Base-by-base conservation (phyloP, 73 alveolate genomes). In the Tetrahymena thermophila region DNA sequence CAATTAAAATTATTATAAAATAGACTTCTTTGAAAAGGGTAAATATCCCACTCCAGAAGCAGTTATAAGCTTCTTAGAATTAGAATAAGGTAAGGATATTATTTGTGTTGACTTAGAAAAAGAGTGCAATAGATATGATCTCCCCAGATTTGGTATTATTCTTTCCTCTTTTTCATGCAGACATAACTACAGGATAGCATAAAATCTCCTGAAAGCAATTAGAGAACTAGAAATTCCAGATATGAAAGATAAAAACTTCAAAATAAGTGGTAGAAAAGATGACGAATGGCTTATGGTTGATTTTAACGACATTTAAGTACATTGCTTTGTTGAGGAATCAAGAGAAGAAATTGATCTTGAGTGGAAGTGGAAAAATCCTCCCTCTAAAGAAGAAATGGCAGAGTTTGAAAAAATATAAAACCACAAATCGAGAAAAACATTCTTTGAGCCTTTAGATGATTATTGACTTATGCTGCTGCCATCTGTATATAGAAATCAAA, bases 221-320 rank as follows among this genome's bases (percentile, higher is more conserved):
- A 71, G 37, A 34, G 89, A 71, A 8, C 42, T 71, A 28, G 35
- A 71, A 71, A 71, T 71, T n/a, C 89, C 89, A 3, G 89, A 71
- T 23, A 28, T 71, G 37, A 28, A 71, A 71, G 89, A 71, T 71
- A 71, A 71, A 71, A 71, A 71, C 37, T 71, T 71, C 17, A 71
- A 71, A 71, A 71, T 95, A 34, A 85, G 95, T 89, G 97, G 97
- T 25, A 42, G 83, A 89, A 95, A 95, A 55, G 97, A 95, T 55
- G 97, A 95, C 35, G 97, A 95, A 85, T 95, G 97, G 97, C 38
- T 95, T 15, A 89, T 85, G 95, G 95, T 95, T 7, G 93, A 85
- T 35, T 95, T 85, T 95, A 85, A 89, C 13, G 85, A 95, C 31
- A 85, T 85, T 21, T 35, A 85, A 94, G 94, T 95, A 31, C 97